A percentile compares a stretch with the other conserved stretches of the same genome.
These are phyloP conservation scores for Colletotrichum echinochloae DNA, from an alignment of 2,329 filamentous ascomycete genomes.

Conservation along the genomic window DNA sequence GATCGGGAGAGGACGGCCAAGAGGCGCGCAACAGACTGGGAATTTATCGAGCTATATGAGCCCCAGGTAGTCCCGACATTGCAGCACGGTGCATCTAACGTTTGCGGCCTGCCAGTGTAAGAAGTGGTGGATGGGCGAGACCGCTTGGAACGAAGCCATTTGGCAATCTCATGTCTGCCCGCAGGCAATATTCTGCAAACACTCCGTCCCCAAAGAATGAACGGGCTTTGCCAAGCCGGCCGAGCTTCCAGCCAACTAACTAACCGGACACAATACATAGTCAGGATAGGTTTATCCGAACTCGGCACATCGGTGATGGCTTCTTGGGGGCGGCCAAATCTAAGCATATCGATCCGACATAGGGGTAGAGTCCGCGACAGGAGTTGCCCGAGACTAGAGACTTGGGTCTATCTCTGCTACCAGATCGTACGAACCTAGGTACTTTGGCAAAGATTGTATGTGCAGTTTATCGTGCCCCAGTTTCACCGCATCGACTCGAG, in stretches of 20 bases:
- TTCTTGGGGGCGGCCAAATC: neutral
- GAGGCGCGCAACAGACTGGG: neutral
- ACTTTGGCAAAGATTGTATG: slow-evolving; percentile 52
- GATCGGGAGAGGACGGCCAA: neutral
- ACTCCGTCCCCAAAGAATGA: neutral
- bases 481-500: slow-evolving; percentile 56
- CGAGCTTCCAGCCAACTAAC: neutral
- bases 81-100: too few relatives aligned
- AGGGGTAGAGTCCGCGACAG: too few relatives aligned
- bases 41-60: neutral
- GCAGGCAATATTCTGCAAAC: neutral
- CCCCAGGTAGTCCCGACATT: too few relatives aligned
- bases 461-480: slow-evolving; percentile 62
- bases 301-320: neutral
- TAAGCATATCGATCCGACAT: neutral
- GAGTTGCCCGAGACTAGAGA: too few relatives aligned
- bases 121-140: neutral
- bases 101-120: neutral
- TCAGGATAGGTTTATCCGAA: neutral
- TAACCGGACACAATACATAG: too few relatives aligned
- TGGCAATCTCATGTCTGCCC: too few relatives aligned
- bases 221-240: neutral
- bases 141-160: neutral
- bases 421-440: slow-evolving; percentile 50
- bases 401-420: slow-evolving; percentile 59